Evolutionary conservation across 164 flowering plant species (phyloP).

Genomic region (Piper betle): DNA sequence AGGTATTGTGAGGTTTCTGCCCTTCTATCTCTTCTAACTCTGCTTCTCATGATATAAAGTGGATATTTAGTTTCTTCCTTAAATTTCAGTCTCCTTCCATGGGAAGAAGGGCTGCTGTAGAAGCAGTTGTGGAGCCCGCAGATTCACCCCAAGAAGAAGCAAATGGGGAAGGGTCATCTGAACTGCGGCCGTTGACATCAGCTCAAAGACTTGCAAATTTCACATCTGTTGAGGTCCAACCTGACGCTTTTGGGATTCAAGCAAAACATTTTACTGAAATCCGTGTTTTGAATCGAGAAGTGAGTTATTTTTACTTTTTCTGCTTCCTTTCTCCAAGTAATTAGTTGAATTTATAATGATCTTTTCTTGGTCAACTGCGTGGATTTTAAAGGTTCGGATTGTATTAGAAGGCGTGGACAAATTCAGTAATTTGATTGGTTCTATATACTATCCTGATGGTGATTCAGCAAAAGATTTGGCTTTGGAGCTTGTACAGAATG

Average conservation of each 20-base stretch:
- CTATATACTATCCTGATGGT: slow-evolving; percentile 85
- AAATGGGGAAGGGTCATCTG: slow-evolving; percentile 60
- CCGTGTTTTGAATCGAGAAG: slow-evolving; percentile 77
- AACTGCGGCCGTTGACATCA: slow-evolving; percentile 55
- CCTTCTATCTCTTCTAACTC: neutral
- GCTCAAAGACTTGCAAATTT: slow-evolving; percentile 83
- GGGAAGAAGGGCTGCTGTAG: slow-evolving; percentile 55
- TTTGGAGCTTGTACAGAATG: slow-evolving; percentile 86
- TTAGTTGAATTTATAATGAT: slow-evolving; percentile 3
- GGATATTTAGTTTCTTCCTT: neutral
- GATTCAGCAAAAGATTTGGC: slow-evolving; percentile 84
- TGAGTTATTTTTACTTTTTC: slow-evolving; percentile 23
- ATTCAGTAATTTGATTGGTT: slow-evolving; percentile 77
- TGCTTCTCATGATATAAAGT: neutral
- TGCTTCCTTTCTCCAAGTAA: slow-evolving; percentile 3
- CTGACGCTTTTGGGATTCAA: slow-evolving; percentile 80
- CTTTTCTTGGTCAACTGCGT: slow-evolving; percentile 7
- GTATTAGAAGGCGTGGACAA: slow-evolving; percentile 92
- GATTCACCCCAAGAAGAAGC: slow-evolving; percentile 30
- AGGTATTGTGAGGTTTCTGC: slow-evolving; percentile 25
- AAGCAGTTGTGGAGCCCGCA: slow-evolving; percentile 25
- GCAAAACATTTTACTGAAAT: slow-evolving; percentile 92
- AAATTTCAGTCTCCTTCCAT: slow-evolving; percentile 55
- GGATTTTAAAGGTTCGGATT: slow-evolving; percentile 66
- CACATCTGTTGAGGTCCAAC: slow-evolving; percentile 34